Conservation (phyloP, 2,329 filamentous ascomycete genomes). For the Teratosphaeria zuluensis region DNA sequence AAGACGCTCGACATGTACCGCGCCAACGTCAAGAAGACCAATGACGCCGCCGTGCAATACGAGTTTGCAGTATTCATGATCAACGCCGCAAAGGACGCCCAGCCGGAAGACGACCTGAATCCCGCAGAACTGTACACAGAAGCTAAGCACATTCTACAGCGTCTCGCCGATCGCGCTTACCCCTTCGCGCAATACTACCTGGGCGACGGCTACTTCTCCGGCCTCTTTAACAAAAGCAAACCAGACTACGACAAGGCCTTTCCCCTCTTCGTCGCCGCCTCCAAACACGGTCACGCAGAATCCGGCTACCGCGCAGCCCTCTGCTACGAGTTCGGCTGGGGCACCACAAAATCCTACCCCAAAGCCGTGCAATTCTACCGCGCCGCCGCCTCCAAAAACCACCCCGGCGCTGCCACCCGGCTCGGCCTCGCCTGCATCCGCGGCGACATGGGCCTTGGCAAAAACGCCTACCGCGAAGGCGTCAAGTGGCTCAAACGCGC, state of each 20-base stretch:
- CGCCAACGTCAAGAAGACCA: constrained; percentile 94
- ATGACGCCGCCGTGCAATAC: constrained; percentile 81
- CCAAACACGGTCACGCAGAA: constrained; percentile 95
- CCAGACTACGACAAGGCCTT: constrained; percentile 88
- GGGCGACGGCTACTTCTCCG: constrained; percentile 86
- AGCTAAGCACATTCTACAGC: constrained; percentile 80
- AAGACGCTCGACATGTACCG: constrained; percentile 98
- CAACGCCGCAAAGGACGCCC: constrained; percentile 71
- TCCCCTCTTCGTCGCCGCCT: constrained; percentile 81
- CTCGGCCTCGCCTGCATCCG: constrained; percentile 83
- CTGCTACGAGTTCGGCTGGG: constrained; percentile 98
- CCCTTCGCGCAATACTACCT: constrained; percentile 98
- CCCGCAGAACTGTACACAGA: constrained; percentile 65
- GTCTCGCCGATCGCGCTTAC: constrained; percentile 76
- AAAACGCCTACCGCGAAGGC: constrained; percentile 75
- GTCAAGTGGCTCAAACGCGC: constrained; percentile 95
- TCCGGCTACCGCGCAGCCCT: constrained; percentile 86
- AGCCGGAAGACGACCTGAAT: constrained; percentile 25
- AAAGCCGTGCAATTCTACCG: constrained; percentile 93
- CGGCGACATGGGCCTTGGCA: constrained; percentile 68
- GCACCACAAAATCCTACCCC: constrained; percentile 75
- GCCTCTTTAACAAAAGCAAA: constrained; percentile 89
- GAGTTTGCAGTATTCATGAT: constrained; percentile 95
- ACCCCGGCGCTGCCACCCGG: constrained; percentile 88
- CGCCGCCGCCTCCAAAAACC: constrained; percentile 81